Evolutionary conservation across 805 yeast genomes (phyloP).

Genomic region (Candida arabinofermentans): DNA sequence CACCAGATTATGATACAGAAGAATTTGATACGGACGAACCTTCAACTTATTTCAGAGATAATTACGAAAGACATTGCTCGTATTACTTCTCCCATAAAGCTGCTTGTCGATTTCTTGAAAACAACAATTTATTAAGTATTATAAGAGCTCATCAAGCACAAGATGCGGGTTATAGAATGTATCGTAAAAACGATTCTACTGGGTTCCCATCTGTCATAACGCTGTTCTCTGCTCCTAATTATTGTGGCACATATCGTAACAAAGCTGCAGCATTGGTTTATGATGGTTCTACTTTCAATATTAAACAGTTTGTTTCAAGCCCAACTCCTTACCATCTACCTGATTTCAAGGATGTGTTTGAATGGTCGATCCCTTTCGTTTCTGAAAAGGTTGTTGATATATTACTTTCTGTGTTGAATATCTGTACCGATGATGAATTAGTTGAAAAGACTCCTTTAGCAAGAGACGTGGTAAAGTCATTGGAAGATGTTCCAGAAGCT

Average conservation of each 20-base stretch:
- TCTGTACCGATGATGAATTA: constrained; percentile 90
- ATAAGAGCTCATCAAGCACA: constrained; percentile 97
- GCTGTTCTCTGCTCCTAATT: constrained; percentile 93
- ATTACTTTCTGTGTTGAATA: constrained; percentile 81
- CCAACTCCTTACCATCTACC: constrained; percentile 97
- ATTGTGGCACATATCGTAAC: constrained; percentile 86
- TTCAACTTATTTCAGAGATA: constrained; percentile 51
- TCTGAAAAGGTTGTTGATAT: constrained; percentile 94
- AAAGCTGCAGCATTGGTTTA: constrained; percentile 92
- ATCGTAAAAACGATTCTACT: constrained; percentile 71
- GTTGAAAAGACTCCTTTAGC: constrained; percentile 62
- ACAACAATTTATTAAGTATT: constrained; percentile 72
- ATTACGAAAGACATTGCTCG: constrained; percentile 83
- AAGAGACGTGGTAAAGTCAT: constrained; percentile 33
- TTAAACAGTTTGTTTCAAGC: constrained; percentile 83
- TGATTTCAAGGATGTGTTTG: constrained; percentile 93
- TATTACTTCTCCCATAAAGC: constrained; percentile 84
- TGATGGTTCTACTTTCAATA: constrained; percentile 88
- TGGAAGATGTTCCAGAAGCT: constrained; percentile 22
- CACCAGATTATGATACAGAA: constrained; percentile 72
- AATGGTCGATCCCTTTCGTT: constrained; percentile 96
- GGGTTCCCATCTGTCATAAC: constrained; percentile 90
- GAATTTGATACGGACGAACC: constrained; percentile 30
- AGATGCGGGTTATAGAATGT: constrained; percentile 94
- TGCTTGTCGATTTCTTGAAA: constrained; percentile 68